Percentiles rank a stretch among this genome's conserved stretches.
phyloP scores from a whole-genome alignment of 1,284 basidiomycete species.

The Anthracocystis panici-leucophaei region DNA sequence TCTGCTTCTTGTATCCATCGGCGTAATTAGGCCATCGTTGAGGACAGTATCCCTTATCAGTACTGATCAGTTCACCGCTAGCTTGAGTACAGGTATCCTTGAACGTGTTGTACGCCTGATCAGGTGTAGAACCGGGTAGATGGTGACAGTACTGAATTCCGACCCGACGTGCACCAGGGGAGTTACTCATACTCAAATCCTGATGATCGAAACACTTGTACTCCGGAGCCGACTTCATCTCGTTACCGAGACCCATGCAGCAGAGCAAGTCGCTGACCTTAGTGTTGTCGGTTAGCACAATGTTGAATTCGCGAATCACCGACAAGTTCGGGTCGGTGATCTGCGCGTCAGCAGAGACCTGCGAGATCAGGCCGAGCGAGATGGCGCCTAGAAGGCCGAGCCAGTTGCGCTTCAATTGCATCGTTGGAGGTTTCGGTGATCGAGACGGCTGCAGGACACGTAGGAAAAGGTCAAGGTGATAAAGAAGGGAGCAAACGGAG shows the following conservation, averaged over 20 bases:
- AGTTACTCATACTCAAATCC: constrained; percentile 1
- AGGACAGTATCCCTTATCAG: constrained; percentile 28
- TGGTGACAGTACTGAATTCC: constrained; percentile 34
- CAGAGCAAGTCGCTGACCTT: constrained; percentile 32
- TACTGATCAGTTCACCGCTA: constrained; percentile 4
- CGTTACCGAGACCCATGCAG: constrained; percentile 24
- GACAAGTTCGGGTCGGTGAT: constrained; percentile 25
- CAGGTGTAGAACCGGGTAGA: constrained; percentile 8
- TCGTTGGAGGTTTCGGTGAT: neutral
- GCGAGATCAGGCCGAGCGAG: constrained; percentile 7
- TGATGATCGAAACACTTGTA: constrained; percentile 21
- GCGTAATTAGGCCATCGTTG: constrained; percentile 34
- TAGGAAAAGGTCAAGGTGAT: neutral
- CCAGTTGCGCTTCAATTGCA: constrained; percentile 20
- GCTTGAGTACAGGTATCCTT: constrained; percentile 6
- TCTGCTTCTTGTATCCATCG: constrained; percentile 18
- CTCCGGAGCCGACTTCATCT: neutral
- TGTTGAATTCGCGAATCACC: constrained; percentile 30
- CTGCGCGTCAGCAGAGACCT: constrained; percentile 13
- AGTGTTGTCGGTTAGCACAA: constrained; percentile 43
- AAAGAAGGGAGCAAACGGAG: too few relatives aligned
- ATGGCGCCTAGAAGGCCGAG: constrained; percentile 23
- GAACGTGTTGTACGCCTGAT: constrained; percentile 4
- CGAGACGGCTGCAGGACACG: neutral
- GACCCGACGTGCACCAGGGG: constrained; percentile 20